A percentile compares a stretch with the other conserved stretches of the same genome.
phyloP scores from a whole-genome alignment of 2,329 filamentous ascomycete genomes.

The Paraphaeosphaeria minitans region DNA sequence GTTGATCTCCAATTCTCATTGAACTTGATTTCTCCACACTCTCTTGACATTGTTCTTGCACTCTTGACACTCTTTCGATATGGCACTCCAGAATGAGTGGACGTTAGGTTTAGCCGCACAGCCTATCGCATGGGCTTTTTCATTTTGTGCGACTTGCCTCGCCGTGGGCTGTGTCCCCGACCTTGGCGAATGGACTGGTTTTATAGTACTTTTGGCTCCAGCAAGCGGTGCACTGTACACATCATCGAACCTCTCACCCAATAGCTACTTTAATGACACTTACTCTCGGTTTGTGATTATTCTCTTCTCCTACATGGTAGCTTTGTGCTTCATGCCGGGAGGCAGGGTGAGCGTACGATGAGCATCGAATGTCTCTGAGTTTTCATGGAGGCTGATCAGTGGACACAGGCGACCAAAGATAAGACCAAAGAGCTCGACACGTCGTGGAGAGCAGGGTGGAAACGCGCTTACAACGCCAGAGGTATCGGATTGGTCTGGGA shows the following conservation, averaged over 20 bases:
- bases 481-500: constrained; percentile 3
- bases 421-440: not conserved
- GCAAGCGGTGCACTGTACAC: constrained; percentile 12
- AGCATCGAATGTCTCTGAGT: not conserved
- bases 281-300: constrained; percentile 14
- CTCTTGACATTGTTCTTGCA: not conserved
- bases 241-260: constrained; percentile 9
- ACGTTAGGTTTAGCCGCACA: not conserved
- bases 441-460: constrained; percentile 4
- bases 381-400: not conserved
- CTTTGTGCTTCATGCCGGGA: constrained; percentile 11
- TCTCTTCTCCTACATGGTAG: constrained; percentile 10
- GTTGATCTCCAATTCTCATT: not conserved
- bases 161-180: constrained; percentile 4
- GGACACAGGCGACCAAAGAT: not conserved
- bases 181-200: constrained; percentile 11
- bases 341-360: not conserved
- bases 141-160: constrained; percentile 10
- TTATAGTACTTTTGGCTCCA: constrained; percentile 9
- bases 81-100: constrained; percentile 1
- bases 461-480: constrained; percentile 3
- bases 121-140: constrained; percentile 11
- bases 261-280: constrained; percentile 9
- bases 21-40: not conserved
- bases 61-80: not conserved